Evolutionary conservation across 371 early-diverging fungal genomes (phyloP).

Genomic region (Mortierella polycephala): DNA sequence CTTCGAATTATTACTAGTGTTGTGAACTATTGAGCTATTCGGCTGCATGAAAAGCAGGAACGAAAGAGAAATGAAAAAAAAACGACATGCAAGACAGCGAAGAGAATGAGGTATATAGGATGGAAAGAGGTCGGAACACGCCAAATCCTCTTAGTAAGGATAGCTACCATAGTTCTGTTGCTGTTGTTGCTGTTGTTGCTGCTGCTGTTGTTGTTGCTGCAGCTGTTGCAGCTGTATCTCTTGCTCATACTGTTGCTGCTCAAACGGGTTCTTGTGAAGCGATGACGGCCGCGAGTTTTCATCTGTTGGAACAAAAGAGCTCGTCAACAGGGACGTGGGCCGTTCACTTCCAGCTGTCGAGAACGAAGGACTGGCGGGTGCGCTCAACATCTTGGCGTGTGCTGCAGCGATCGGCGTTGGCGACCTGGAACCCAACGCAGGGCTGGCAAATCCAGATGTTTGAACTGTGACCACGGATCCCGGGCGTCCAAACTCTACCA

Average conservation of each 20-base stretch:
- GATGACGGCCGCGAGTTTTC: conserved; percentile 16
- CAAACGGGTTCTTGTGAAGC: conserved; percentile 23
- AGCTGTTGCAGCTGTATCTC: conserved; percentile 18
- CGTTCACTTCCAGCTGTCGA: conserved; percentile 11
- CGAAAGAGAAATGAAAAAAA: too few species aligned
- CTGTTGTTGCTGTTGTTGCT: conserved; percentile 26
- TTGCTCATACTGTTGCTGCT: conserved; percentile 15
- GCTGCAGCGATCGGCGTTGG: conserved; percentile 38
- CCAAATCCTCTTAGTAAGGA: conserved; percentile 3
- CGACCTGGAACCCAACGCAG: conserved; percentile 17
- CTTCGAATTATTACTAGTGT: too few species aligned
- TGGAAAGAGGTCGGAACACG: neutral
- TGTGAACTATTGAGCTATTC: too few species aligned
- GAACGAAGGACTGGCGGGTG: neutral
- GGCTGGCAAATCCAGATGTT: neutral
- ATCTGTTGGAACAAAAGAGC: conserved; percentile 34
- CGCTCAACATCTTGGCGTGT: conserved; percentile 12
- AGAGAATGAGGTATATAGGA: too few species aligned
- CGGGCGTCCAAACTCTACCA: conserved; percentile 17
- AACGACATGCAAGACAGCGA: too few species aligned
- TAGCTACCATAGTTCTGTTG: conserved; percentile 19
- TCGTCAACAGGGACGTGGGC: conserved; percentile 37
- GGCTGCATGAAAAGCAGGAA: too few species aligned
- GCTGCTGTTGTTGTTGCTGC: conserved; percentile 21
- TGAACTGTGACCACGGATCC: neutral